phyloP scores from a whole-genome alignment of 345 rosid genomes.

The Acer yangbiense region DNA sequence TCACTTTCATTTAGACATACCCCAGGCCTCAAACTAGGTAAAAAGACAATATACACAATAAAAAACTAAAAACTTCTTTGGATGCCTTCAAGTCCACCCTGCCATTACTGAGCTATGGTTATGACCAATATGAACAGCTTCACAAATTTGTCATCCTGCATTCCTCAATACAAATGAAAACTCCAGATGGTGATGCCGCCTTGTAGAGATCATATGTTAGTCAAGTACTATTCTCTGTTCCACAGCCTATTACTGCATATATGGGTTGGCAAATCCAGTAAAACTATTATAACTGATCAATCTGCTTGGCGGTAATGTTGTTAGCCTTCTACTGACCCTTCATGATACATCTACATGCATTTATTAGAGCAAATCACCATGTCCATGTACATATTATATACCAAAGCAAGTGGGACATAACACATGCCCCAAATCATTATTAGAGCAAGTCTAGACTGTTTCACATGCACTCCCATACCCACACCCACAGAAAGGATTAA shows the following conservation, averaged over 20 bases:
- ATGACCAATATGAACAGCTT: not conserved
- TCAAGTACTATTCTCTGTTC: conserved; percentile 4
- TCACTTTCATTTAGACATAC: not conserved
- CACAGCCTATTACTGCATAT: not conserved
- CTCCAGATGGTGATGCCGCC: not conserved
- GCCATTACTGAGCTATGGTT: not conserved
- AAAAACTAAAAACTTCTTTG: not conserved
- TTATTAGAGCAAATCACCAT: not conserved
- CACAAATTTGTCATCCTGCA: not conserved
- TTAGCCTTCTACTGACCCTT: not conserved
- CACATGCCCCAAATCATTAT: not conserved
- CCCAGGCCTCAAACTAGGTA: no score
- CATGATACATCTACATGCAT: conserved; percentile 1
- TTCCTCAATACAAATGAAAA: not conserved
- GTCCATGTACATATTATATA: not conserved
- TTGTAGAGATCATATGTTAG: not conserved
- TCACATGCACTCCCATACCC: not conserved
- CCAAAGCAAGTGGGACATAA: not conserved
- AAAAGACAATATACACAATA: not conserved
- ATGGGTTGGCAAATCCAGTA: not conserved
- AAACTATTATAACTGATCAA: not conserved
- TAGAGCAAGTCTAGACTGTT: not conserved
- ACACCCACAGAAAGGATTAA: not conserved
- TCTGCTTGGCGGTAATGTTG: not conserved
- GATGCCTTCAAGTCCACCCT: not conserved